Conservation (phyloP, 2,329 filamentous ascomycete species). For the Aulographum hederae region DNA sequence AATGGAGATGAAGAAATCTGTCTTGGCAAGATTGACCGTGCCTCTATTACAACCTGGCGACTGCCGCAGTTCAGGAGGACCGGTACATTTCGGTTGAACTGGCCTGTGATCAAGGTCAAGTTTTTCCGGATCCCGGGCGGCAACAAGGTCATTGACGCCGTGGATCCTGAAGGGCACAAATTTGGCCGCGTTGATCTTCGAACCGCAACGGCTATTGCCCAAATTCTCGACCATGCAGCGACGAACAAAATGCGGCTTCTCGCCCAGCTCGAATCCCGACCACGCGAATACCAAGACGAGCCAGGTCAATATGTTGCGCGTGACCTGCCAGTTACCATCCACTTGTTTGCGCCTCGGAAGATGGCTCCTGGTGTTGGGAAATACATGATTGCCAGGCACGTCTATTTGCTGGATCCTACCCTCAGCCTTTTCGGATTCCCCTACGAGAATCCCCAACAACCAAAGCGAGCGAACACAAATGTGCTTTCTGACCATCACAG, state of each 20-base stretch:
- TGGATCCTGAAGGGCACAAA: constrained; percentile 50
- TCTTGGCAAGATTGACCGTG: constrained; percentile 57
- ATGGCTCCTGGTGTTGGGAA: constrained; percentile 38
- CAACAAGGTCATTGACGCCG: constrained; percentile 36
- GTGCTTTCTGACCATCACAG: too few relatives aligned
- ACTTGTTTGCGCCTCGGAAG: constrained; percentile 2
- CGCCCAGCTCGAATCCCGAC: too few relatives aligned
- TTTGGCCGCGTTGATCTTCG: constrained; percentile 61
- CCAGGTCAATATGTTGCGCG: too few relatives aligned
- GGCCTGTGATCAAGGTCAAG: constrained; percentile 52
- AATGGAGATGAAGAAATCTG: constrained; percentile 56
- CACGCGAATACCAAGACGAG: too few relatives aligned
- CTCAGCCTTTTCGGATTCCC: too few relatives aligned
- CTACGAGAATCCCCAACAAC: too few relatives aligned
- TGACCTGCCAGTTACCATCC: constrained; percentile 20
- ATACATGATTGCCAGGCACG: constrained; percentile 44
- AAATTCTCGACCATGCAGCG: constrained; percentile 47
- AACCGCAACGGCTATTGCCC: constrained; percentile 48
- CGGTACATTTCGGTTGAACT: constrained; percentile 31
- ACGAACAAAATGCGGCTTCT: constrained; percentile 29
- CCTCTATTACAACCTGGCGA: constrained; percentile 44
- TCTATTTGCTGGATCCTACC: constrained; percentile 47
- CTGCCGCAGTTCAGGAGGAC: constrained; percentile 56
- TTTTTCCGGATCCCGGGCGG: constrained; percentile 42
- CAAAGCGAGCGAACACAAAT: too few relatives aligned